A percentile compares a stretch with the other conserved stretches of the same genome.
These are phyloP conservation scores for Ilex paraguariensis DNA, from an alignment of 305 asterid genomes.

Conservation along the genomic window DNA sequence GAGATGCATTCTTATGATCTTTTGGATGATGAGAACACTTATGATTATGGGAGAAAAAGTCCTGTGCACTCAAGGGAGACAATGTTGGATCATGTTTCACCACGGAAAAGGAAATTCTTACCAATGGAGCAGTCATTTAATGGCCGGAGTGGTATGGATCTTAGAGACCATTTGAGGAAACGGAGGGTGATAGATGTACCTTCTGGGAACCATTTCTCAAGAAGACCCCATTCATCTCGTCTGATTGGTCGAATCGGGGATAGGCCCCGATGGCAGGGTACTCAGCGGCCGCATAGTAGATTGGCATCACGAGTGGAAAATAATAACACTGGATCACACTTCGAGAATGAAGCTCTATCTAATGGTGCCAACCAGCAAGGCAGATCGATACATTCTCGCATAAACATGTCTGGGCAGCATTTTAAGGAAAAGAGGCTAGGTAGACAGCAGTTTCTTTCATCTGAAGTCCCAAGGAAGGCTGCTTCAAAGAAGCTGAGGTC, in stretches of 20 bases:
- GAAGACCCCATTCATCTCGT: slow-evolving; percentile 14
- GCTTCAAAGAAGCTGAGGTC: slow-evolving; percentile 12
- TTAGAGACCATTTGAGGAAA: slow-evolving; percentile 25
- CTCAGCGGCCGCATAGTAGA: slow-evolving; percentile 19
- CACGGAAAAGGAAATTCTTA: not conserved
- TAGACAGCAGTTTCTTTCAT: slow-evolving; percentile 8
- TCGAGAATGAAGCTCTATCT: not conserved
- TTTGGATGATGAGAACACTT: slow-evolving; percentile 8
- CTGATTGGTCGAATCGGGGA: slow-evolving; percentile 15
- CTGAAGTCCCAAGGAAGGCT: slow-evolving; percentile 18
- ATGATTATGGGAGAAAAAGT: not conserved
- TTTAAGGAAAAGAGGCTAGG: slow-evolving; percentile 22
- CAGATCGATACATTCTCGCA: slow-evolving; percentile 8
- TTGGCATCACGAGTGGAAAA: slow-evolving; percentile 22
- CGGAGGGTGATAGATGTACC: slow-evolving; percentile 15
- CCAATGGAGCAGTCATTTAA: slow-evolving; percentile 10
- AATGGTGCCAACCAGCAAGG: slow-evolving; percentile 6
- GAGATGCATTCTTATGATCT: slow-evolving; percentile 13
- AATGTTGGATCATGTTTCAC: slow-evolving; percentile 3
- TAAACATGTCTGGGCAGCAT: slow-evolving; percentile 17
- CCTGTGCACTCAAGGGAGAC: slow-evolving; percentile 11
- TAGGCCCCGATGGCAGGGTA: slow-evolving; percentile 7
- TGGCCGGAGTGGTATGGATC: slow-evolving; percentile 16
- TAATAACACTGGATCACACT: slow-evolving; percentile 9
- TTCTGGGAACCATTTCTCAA: slow-evolving; percentile 9